Evolutionary conservation across 305 asterid species (phyloP), one percentile per base, ranked within the genome.

Genomic region (Solanum hybrid): DNA sequence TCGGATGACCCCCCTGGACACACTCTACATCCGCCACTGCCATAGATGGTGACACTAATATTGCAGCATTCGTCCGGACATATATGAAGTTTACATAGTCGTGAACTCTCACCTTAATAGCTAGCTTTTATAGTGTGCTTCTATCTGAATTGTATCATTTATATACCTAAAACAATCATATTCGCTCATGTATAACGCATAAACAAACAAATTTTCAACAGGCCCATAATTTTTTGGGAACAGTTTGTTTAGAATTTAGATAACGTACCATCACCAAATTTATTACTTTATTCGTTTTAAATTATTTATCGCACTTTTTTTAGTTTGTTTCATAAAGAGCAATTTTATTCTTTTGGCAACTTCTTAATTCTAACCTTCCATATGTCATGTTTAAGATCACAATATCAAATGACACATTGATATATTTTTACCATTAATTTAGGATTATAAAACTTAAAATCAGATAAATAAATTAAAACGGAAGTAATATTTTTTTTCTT

Each of bases 401-500:
- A 24, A 69, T 24, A 69, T 0, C 24, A 7, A 57, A 57, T 20
- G 11, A 57, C 2, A 57, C 5, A 0, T 22, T 9, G 0, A 20
- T 3, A 6, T 57, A 46, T 46, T 46, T 46, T 13, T 35, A 6
- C 6, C n/a, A n/a, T 24, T 24, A 11, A 67, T n/a, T 67, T 67
- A 67, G 0, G 0, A 67, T 0, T 0, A 67, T 9, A 10, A 67
- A 67, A 24, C 0, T 69, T 24, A 69, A 24, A 69, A 69, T 69
- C 16, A 69, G 4, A 69, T 0, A 69, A 69, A 69, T 69, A 69
- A 69, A 69, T n/a, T 10, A 24, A 67, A 67, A n/a, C 29, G 1
- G 1, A 1, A 22, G 1, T 0, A n/a, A 9, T 4, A 4, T 40
- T n/a, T 77, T 18, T 18, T 2, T 5, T 57, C 24, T 34, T 34